Conservation (phyloP, 2,329 filamentous ascomycete species). For the Venturia asperata region DNA sequence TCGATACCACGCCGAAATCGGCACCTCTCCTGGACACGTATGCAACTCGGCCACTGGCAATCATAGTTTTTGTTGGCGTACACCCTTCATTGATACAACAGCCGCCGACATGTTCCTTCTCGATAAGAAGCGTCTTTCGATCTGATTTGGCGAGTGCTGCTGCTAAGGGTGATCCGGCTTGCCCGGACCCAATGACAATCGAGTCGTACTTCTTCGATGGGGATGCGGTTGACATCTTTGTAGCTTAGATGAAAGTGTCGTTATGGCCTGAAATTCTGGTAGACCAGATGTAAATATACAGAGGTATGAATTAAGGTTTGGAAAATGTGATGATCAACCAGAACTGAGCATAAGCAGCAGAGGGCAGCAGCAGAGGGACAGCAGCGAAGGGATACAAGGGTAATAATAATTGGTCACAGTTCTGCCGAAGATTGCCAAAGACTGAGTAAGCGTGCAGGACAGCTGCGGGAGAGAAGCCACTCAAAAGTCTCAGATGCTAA, state of each 20-base stretch:
- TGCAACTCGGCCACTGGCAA: conserved; percentile 46
- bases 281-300: background rate
- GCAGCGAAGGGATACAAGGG: background rate
- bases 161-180: conserved; percentile 46
- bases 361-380: too few species aligned
- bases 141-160: conserved; percentile 41
- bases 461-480: background rate
- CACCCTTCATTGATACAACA: conserved; percentile 51
- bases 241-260: too few species aligned
- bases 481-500: background rate
- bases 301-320: background rate
- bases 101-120: conserved; percentile 45
- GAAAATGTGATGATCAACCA: too few species aligned
- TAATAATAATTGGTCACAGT: background rate
- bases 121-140: conserved; percentile 42
- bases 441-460: background rate
- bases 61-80: conserved; percentile 52
- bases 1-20: conserved; percentile 42
- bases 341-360: too few species aligned
- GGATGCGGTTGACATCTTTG: conserved; percentile 6
- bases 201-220: conserved; percentile 32
- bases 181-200: conserved; percentile 48
- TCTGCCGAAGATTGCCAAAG: too few species aligned
- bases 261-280: too few species aligned
- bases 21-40: conserved; percentile 38